Evolutionary conservation across 108 stramenopile genomes (phyloP).

Genomic region (Skeletonema costatum): DNA sequence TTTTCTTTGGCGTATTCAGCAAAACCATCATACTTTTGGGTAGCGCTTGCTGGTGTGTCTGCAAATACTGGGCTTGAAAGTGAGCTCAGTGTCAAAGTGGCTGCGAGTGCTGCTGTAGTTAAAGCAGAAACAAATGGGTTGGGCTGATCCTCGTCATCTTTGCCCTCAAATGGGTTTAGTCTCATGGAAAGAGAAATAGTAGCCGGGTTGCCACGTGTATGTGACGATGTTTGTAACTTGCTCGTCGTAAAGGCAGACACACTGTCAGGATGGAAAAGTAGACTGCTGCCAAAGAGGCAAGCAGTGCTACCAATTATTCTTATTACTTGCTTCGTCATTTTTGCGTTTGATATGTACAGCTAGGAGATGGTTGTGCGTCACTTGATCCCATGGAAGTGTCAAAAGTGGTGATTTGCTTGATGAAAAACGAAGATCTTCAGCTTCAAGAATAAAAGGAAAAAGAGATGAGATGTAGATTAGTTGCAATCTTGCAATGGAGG

Average conservation of each 20-base stretch:
- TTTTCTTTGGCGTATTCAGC: constrained; percentile 87
- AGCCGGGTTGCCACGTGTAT: not conserved
- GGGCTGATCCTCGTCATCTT: not conserved
- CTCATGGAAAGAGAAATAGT: not conserved
- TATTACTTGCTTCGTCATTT: not conserved
- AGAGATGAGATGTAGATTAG: not conserved
- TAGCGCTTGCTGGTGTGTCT: constrained; percentile 22
- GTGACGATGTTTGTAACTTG: not conserved
- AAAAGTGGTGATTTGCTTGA: not conserved
- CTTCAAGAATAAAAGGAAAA: not conserved
- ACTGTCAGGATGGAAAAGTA: not conserved
- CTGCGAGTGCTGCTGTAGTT: not conserved
- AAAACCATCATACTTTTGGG: constrained; percentile 75
- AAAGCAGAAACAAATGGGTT: constrained; percentile 12
- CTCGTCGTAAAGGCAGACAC: not conserved
- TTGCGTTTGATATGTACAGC: not conserved
- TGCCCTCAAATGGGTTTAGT: not conserved
- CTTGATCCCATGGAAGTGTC: too few relatives aligned
- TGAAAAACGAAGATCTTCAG: too few relatives aligned
- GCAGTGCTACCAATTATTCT: not conserved
- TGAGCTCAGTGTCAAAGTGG: constrained; percentile 5
- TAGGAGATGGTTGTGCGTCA: not conserved
- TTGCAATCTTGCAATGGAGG: too few relatives aligned
- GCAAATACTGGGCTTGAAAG: constrained; percentile 21
- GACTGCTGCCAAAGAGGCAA: not conserved